Evolutionary conservation across 495 filamentous ascomycete genomes (phyloP).

Genomic region (Daldinia bambusicola): DNA sequence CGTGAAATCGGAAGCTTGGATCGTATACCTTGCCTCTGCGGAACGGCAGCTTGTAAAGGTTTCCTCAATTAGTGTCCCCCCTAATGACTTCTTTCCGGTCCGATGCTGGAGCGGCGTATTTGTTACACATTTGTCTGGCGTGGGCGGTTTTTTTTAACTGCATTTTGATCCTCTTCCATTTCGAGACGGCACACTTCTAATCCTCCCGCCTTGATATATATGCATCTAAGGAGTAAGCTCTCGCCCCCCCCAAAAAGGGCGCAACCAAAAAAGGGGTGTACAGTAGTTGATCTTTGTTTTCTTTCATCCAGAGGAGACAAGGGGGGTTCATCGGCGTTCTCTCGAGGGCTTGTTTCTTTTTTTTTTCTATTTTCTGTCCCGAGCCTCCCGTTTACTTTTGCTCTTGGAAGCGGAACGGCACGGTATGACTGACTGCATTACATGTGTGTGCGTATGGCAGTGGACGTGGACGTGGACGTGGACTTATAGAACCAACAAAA

Average conservation of each 20-base stretch:
- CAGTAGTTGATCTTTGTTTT: conserved; percentile 30
- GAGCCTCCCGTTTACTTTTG: neutral
- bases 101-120: conserved; percentile 15
- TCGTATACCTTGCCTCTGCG: conserved; percentile 96
- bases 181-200: conserved; percentile 29
- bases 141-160: conserved; percentile 25
- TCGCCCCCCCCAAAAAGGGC: neutral
- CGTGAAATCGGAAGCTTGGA: conserved; percentile 93
- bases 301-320: conserved; percentile 4
- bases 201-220: conserved; percentile 37
- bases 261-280: conserved; percentile 30
- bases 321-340: conserved; percentile 29
- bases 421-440: conserved; percentile 22
- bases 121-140: conserved; percentile 22
- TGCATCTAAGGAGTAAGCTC: conserved; percentile 36
- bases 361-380: conserved; percentile 10
- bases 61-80: conserved; percentile 85
- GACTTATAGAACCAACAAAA: conserved; percentile 18
- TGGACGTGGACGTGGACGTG: conserved; percentile 12
- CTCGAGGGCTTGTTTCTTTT: conserved; percentile 6
- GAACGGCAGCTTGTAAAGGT: conserved; percentile 94
- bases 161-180: conserved; percentile 34
- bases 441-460: conserved; percentile 10
- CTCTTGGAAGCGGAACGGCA: conserved; percentile 15
- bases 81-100: conserved; percentile 1